Evolutionary conservation across 768 basidiomycete species (phyloP), one percentile per base, ranked within the genome.

Genomic region (Lactifluus volemus): DNA sequence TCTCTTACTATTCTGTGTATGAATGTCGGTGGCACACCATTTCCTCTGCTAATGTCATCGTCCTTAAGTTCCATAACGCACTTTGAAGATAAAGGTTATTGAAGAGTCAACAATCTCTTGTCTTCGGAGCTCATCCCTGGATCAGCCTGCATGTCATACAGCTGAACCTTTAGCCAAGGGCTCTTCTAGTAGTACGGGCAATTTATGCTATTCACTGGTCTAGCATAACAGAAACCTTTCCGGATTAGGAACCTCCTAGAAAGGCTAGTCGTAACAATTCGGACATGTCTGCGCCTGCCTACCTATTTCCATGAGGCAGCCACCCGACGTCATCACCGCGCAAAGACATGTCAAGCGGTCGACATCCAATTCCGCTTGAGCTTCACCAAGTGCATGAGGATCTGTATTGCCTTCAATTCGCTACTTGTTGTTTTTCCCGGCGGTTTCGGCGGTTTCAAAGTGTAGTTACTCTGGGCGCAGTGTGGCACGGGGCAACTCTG

Each of bases 241-340:
- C 45, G 45, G 45, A 25, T 21, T 47, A 21, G 9, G 21, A 25
- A 12, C 17, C 1, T 5, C 48, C 15, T 29, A 12, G 25, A 7
- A 32, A 15, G 49, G 49, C 30, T 49, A 47, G 42, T 21, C 12
- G 44, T 32, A 38, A 29, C 29, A 36, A 25, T 38, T 17, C 32
- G 45, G 51, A 39, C 45, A 59, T 29, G 44, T 21, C 17, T 48
- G 45, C 25, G 34, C 55, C 55, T 48, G 48, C 48, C 55, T 48
- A 38, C 48, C 55, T 56, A 38, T 14, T 25, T 15, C 34, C 51
- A 53, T 45, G 58, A 59, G 51, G 51, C 51, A 53, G 36, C n/a
- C 17, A 45, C 36, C 17, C 51, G 51, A 59, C 58, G 58, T 59
- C 58, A 59, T 38, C 30, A 25, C 36, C 29, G 32, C n/a, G 10